These are phyloP conservation scores for Suillus luteus DNA, from an alignment of 768 basidiomycete genomes.

Conservation along the genomic window DNA sequence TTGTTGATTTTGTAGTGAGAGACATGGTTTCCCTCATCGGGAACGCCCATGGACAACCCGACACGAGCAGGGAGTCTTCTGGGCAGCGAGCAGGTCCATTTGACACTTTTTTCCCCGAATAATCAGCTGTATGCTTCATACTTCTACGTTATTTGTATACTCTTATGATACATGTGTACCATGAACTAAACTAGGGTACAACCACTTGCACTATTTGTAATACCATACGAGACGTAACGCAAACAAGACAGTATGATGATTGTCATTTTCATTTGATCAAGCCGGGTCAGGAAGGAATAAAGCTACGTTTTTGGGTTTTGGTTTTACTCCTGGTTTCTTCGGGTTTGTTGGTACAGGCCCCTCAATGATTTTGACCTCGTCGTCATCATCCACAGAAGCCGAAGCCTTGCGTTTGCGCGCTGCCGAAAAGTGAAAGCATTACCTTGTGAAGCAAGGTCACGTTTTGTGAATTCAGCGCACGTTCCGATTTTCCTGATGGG, in stretches of 20 bases:
- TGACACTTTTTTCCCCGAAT: constrained; percentile 46
- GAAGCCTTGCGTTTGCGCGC: constrained; percentile 52
- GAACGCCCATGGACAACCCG: constrained; percentile 47
- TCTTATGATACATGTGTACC: constrained; percentile 6
- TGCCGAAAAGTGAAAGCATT: not conserved
- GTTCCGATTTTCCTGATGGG: no score
- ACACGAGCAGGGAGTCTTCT: constrained; percentile 30
- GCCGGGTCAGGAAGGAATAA: no score
- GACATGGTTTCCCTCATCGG: constrained; percentile 52
- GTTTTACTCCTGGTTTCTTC: constrained; percentile 38
- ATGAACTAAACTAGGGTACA: constrained; percentile 10
- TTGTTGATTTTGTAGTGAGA: constrained; percentile 65
- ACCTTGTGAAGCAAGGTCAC: no score
- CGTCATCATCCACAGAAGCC: constrained; percentile 45
- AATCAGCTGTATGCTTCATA: constrained; percentile 5
- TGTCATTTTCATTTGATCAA: not conserved
- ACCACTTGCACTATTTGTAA: constrained; percentile 5
- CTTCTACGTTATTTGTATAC: constrained; percentile 1
- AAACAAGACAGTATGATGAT: not conserved
- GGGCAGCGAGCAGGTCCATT: constrained; percentile 36
- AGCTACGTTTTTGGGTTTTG: constrained; percentile 43
- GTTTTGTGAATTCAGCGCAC: no score
- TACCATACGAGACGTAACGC: constrained; percentile 2
- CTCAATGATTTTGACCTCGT: constrained; percentile 56
- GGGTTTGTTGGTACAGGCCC: constrained; percentile 40